Percentiles rank a stretch among this genome's conserved stretches.
These are phyloP conservation scores for Phylloporus sp. DNA, from an alignment of 768 basidiomycete species.

Conservation along the genomic window DNA sequence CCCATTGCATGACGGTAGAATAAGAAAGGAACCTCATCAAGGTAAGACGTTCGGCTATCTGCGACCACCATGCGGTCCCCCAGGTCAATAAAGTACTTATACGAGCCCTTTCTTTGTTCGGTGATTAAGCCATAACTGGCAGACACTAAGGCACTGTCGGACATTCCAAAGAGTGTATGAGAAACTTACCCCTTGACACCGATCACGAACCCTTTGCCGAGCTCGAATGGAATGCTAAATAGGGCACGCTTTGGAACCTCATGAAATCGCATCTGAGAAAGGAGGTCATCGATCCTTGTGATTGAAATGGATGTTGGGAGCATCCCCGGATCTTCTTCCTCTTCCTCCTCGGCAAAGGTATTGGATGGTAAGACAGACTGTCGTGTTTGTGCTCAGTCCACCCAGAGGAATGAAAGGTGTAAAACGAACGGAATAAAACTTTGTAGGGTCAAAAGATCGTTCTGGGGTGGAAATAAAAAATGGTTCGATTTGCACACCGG, in stretches of 20 bases:
- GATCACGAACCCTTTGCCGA: conserved; percentile 70
- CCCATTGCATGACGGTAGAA: background rate
- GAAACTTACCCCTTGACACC: conserved; percentile 72
- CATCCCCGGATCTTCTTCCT: conserved; percentile 46
- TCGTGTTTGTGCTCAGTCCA: conserved; percentile 2
- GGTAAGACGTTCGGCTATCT: conserved; percentile 59
- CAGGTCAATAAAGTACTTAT: conserved; percentile 79
- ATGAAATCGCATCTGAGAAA: conserved; percentile 74
- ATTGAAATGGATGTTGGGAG: conserved; percentile 71
- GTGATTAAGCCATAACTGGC: conserved; percentile 82
- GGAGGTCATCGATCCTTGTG: conserved; percentile 69
- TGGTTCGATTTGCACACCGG: conserved; percentile 75
- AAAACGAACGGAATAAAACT: conserved; percentile 70
- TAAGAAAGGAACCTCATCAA: conserved; percentile 52
- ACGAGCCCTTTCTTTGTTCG: conserved; percentile 77
- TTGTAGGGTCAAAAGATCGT: conserved; percentile 63
- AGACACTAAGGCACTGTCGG: conserved; percentile 4
- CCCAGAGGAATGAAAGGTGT: background rate
- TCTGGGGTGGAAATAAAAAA: conserved; percentile 79
- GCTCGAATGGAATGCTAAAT: conserved; percentile 76
- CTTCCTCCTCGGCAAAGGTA: conserved; percentile 39
- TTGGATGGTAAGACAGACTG: conserved; percentile 60
- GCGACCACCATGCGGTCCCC: conserved; percentile 78
- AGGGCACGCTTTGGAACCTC: conserved; percentile 79
- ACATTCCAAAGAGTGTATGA: background rate